A percentile compares a stretch with the other conserved stretches of the same genome.
These are phyloP conservation scores for Letharia lupina DNA, from an alignment of 495 filamentous ascomycete species.

Conservation along the genomic window DNA sequence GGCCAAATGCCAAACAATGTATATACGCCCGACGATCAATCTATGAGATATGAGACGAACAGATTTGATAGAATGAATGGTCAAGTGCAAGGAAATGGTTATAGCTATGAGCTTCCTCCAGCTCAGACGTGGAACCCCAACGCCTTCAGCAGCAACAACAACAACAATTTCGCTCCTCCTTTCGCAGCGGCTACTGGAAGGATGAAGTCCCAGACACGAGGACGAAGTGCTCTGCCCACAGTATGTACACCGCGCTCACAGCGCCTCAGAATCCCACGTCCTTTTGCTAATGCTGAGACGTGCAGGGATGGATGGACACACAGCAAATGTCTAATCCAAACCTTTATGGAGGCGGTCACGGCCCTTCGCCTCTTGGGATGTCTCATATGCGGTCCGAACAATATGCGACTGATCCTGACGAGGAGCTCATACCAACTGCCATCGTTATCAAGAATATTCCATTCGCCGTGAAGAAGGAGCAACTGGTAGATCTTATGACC, in stretches of 20 bases:
- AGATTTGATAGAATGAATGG: conserved; percentile 54
- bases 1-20: conserved; percentile 52
- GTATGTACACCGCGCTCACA: conserved; percentile 35
- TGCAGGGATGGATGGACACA: conserved; percentile 54
- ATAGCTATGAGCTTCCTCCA: conserved; percentile 51
- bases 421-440: conserved; percentile 92
- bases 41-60: conserved; percentile 50
- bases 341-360: conserved; percentile 43
- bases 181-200: conserved; percentile 40
- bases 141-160: conserved; percentile 30
- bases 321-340: conserved; percentile 42
- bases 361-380: conserved; percentile 43
- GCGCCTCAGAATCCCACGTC: not conserved
- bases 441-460: conserved; percentile 99
- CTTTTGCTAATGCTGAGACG: conserved; percentile 21
- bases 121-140: conserved; percentile 55
- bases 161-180: conserved; percentile 21
- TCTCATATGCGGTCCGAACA: conserved; percentile 45
- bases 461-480: conserved; percentile 96
- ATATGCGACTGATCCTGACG: conserved; percentile 48
- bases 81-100: conserved; percentile 42
- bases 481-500: conserved; percentile 85
- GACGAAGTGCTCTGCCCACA: conserved; percentile 49
- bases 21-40: conserved; percentile 51
- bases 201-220: conserved; percentile 45